Conservation (phyloP, 1,284 basidiomycete genomes). For the Coniferiporia weirii region DNA sequence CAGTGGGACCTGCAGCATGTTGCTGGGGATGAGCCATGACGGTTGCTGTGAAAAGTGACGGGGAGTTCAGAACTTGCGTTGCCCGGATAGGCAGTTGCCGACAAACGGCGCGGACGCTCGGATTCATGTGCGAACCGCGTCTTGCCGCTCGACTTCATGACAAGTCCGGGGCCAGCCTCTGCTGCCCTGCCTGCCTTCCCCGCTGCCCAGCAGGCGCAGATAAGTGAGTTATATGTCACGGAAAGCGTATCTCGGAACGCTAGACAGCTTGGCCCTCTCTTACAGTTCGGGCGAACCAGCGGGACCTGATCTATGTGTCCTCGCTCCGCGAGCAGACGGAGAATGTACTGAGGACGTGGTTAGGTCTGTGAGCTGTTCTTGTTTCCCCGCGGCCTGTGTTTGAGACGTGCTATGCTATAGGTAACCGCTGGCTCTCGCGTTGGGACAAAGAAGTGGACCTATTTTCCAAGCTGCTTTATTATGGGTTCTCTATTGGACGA, state of each 20-base stretch:
- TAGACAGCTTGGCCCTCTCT: not conserved
- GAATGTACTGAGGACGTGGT: constrained; percentile 67
- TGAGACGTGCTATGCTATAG: constrained; percentile 34
- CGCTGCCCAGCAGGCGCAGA: constrained; percentile 78
- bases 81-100: constrained; percentile 9
- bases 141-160: constrained; percentile 3
- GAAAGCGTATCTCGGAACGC: not conserved
- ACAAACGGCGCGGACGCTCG: not conserved
- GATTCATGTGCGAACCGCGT: not conserved
- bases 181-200: constrained; percentile 47
- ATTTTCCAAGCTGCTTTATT: constrained; percentile 66
- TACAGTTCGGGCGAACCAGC: constrained; percentile 79
- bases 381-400: not conserved
- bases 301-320: constrained; percentile 76
- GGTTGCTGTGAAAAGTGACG: constrained; percentile 19
- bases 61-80: too few relatives aligned
- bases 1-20: constrained; percentile 47
- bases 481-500: constrained; percentile 70
- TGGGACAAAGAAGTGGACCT: constrained; percentile 81
- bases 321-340: constrained; percentile 74
- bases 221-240: constrained; percentile 50
- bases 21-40: constrained; percentile 42
- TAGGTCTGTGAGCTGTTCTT: constrained; percentile 48
- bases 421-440: constrained; percentile 80
- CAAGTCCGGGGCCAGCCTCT: not conserved